These are phyloP conservation scores for Papiliotrema fonsecae DNA, from an alignment of 1,284 basidiomycete genomes.

Conservation along the genomic window DNA sequence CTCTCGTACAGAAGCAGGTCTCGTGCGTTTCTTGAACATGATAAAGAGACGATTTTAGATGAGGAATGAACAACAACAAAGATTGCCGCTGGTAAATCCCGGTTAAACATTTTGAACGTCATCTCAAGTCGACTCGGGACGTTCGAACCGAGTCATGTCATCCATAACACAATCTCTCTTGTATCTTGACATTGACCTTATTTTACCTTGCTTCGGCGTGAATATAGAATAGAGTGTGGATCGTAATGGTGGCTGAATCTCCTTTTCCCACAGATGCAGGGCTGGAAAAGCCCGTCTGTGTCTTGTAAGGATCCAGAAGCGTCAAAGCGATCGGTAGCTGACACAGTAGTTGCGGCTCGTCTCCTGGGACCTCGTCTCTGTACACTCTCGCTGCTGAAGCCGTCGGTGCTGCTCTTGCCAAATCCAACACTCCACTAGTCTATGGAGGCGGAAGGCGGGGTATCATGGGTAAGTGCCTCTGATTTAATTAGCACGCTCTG, in stretches of 20 bases:
- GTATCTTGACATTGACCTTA: not conserved
- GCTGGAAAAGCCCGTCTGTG: constrained; percentile 40
- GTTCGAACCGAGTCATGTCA: not conserved
- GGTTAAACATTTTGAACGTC: not conserved
- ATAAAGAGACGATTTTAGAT: not conserved
- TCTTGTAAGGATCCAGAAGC: constrained; percentile 36
- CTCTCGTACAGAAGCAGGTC: constrained; percentile 42
- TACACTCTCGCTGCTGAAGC: constrained; percentile 68
- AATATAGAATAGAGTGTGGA: not conserved
- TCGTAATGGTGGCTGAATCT: constrained; percentile 5
- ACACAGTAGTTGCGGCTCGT: constrained; percentile 61
- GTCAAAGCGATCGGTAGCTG: not conserved
- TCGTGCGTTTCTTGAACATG: constrained; percentile 51
- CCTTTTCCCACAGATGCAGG: constrained; percentile 22
- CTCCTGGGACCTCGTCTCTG: constrained; percentile 58
- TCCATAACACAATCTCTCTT: not conserved
- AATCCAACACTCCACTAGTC: constrained; percentile 61
- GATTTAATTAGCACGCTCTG: not conserved
- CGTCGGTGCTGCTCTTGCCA: constrained; percentile 67
- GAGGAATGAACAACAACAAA: not conserved
- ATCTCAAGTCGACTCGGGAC: not conserved
- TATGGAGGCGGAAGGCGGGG: constrained; percentile 82
- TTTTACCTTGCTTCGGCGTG: no score
- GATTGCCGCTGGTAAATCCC: not conserved
- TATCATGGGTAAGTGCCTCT: constrained; percentile 61